A percentile compares a stretch with the other conserved stretches of the same genome.
Conservation (phyloP, 768 basidiomycete genomes). For the Pisolithus sp. region DNA sequence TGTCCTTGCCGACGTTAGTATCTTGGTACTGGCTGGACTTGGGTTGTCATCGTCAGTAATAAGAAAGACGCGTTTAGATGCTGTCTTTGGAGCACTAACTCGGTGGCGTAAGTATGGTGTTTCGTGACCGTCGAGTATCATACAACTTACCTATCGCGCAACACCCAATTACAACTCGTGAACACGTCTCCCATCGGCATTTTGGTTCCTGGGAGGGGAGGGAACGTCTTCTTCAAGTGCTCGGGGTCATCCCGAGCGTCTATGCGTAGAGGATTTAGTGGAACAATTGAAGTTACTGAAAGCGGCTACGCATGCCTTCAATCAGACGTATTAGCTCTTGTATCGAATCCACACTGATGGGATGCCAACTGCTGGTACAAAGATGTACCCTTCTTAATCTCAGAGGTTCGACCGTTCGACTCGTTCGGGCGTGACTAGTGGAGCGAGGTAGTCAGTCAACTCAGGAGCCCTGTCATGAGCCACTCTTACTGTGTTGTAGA, state of each 20-base stretch:
- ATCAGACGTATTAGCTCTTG: constrained; percentile 72
- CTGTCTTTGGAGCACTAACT: constrained; percentile 73
- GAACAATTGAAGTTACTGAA: not conserved
- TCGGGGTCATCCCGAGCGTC: constrained; percentile 60
- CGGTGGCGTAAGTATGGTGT: not conserved
- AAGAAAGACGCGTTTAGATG: constrained; percentile 88
- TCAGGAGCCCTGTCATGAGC: not conserved
- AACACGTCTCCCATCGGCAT: constrained; percentile 87
- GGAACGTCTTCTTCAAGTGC: constrained; percentile 53
- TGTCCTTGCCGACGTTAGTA: constrained; percentile 64
- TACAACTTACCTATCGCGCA: constrained; percentile 69
- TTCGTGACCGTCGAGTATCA: constrained; percentile 11
- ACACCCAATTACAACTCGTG: constrained; percentile 82
- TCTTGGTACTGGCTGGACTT: constrained; percentile 47
- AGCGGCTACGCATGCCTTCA: constrained; percentile 46
- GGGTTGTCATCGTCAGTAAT: constrained; percentile 70
- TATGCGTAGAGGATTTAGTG: constrained; percentile 24
- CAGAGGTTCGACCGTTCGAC: constrained; percentile 37
- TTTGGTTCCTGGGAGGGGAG: constrained; percentile 49
- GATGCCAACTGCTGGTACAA: constrained; percentile 72
- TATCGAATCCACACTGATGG: constrained; percentile 75
- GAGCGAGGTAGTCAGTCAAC: not conserved
- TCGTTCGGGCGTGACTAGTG: constrained; percentile 21
- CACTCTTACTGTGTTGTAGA: constrained; percentile 83
- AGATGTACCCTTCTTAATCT: constrained; percentile 64